phyloP scores from a whole-genome alignment of 257 asterid species.

The Gentiana macrophylla region DNA sequence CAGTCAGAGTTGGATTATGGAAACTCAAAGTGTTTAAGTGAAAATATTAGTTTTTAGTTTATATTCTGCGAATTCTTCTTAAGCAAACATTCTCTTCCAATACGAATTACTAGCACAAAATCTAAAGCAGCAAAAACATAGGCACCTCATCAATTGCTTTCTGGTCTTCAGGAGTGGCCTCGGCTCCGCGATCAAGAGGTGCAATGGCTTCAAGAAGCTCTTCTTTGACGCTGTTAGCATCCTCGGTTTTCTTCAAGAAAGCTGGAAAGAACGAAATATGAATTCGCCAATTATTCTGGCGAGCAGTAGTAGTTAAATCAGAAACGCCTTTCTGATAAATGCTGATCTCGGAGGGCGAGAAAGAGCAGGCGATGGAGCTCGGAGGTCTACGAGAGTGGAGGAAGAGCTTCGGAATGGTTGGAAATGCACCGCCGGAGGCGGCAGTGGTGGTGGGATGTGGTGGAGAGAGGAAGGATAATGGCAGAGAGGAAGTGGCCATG shows the following conservation, averaged over 20 bases:
- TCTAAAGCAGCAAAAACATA: neutral
- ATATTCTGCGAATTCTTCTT: no score
- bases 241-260: slow-evolving; percentile 43
- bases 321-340: slow-evolving; percentile 5
- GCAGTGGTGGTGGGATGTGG: slow-evolving; percentile 13
- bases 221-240: slow-evolving; percentile 42
- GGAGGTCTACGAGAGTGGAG: slow-evolving; percentile 18
- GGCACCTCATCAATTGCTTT: slow-evolving; percentile 46
- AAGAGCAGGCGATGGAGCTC: neutral
- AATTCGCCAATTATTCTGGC: slow-evolving; percentile 45
- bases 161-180: slow-evolving; percentile 77
- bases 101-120: neutral
- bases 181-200: slow-evolving; percentile 90
- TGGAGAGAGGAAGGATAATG: slow-evolving; percentile 48
- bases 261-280: slow-evolving; percentile 57
- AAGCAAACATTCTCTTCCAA: no score
- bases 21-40: neutral
- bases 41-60: no score
- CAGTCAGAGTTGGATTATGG: neutral
- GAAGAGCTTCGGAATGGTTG: slow-evolving; percentile 1
- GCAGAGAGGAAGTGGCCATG: slow-evolving; percentile 31
- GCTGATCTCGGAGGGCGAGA: slow-evolving; percentile 10
- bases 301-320: neutral
- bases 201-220: slow-evolving; percentile 78
- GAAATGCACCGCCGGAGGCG: slow-evolving; percentile 18